These are phyloP conservation scores for Dactylellina leptospora DNA, from an alignment of 2,329 filamentous ascomycete genomes.

Conservation along the genomic window DNA sequence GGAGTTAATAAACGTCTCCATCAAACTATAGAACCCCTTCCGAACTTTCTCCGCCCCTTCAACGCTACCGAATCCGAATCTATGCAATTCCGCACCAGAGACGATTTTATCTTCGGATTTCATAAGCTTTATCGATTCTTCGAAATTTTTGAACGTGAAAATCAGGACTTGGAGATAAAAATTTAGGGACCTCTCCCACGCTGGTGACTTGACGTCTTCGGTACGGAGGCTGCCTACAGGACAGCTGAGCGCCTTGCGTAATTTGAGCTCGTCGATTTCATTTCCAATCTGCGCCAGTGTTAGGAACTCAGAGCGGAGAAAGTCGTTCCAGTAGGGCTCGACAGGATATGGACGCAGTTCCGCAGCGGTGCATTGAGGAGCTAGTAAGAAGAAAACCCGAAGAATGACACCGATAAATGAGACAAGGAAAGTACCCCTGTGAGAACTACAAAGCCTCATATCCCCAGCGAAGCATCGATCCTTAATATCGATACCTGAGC, in stretches of 20 bases:
- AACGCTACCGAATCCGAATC: neutral
- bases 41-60: neutral
- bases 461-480: too few species aligned
- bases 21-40: neutral
- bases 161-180: slow-evolving; percentile 11
- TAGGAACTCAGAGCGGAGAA: neutral
- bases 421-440: too few species aligned
- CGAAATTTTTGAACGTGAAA: neutral
- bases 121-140: neutral
- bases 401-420: too few species aligned
- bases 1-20: neutral
- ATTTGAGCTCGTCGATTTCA: slow-evolving; percentile 10
- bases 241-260: neutral
- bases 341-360: neutral
- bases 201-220: too few species aligned
- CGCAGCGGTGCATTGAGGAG: neutral
- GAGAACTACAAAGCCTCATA: too few species aligned
- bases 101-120: slow-evolving; percentile 1
- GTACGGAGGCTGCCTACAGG: slow-evolving; percentile 1
- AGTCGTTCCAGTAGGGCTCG: slow-evolving; percentile 11
- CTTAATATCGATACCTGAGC: too few species aligned
- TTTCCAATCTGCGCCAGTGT: neutral
- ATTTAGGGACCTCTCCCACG: neutral
- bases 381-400: neutral
- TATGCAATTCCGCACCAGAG: neutral